Conservation (phyloP, 2,329 filamentous ascomycete species). For the Alternaria triticimaculans region DNA sequence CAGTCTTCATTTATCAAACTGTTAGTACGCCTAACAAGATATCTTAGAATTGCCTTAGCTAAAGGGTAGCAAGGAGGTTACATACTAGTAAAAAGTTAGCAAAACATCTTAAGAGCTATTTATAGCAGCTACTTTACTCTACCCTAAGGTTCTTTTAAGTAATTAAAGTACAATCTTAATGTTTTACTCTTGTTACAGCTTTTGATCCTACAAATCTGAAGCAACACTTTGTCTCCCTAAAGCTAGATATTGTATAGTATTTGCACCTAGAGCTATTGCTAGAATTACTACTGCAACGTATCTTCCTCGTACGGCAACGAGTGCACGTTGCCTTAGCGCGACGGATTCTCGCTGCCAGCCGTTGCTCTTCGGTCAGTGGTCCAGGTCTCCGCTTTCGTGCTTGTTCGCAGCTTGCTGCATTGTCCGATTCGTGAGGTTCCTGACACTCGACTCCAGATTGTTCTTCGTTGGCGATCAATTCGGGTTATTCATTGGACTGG, state of each 20-base stretch:
- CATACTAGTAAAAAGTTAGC: neutral
- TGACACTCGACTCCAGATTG: neutral
- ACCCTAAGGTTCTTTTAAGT: neutral
- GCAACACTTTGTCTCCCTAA: neutral
- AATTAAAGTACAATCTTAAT: fast-evolving
- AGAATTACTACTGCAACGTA: conserved; percentile 87
- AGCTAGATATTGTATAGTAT: conserved; percentile 66
- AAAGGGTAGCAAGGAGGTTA: neutral
- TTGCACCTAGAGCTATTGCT: conserved; percentile 77
- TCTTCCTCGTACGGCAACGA: conserved; percentile 91
- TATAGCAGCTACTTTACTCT: neutral
- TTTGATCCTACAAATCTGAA: neutral
- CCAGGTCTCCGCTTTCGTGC: neutral
- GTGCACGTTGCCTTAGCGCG: conserved; percentile 63
- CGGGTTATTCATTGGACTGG: neutral
- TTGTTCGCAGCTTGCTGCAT: neutral
- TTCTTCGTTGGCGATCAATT: neutral
- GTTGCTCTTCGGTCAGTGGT: neutral
- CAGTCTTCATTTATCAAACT: neutral
- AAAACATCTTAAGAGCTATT: neutral
- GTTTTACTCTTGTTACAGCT: fast-evolving
- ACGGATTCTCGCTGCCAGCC: neutral
- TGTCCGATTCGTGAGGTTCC: neutral
- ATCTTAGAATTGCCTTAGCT: neutral
- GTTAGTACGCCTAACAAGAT: fast-evolving